Evolutionary conservation across 371 early-diverging fungal species (phyloP).

Genomic region (Lichtheimia corymbifera): DNA sequence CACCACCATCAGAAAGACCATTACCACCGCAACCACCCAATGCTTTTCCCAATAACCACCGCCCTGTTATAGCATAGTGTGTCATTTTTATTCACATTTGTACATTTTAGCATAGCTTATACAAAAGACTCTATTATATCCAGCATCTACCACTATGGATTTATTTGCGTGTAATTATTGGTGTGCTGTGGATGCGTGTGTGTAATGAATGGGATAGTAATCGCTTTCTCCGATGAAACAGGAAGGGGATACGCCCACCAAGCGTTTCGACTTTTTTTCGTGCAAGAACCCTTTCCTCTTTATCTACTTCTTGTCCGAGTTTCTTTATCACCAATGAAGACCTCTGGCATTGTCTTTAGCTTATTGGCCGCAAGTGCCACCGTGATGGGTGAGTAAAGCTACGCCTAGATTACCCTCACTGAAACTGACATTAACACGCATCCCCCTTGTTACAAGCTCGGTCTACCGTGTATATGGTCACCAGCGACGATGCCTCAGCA

Average conservation of each 20-base stretch:
- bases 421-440: background rate
- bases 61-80: too few relatives aligned
- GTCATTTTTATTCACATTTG: too few relatives aligned
- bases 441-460: conserved; percentile 13
- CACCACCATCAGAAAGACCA: too few relatives aligned
- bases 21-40: too few relatives aligned
- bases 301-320: too few relatives aligned
- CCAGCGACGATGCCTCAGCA: conserved; percentile 4
- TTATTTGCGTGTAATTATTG: too few relatives aligned
- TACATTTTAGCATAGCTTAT: too few relatives aligned
- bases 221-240: background rate
- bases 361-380: conserved; percentile 13
- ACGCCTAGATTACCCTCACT: background rate
- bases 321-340: background rate
- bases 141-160: too few relatives aligned
- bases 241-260: conserved; percentile 1
- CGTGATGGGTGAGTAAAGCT: conserved; percentile 15
- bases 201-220: too few relatives aligned
- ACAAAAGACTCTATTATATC: too few relatives aligned
- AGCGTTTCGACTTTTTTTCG: conserved; percentile 2
- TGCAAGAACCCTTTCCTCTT: background rate
- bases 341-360: conserved; percentile 7
- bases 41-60: too few relatives aligned
- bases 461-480: conserved; percentile 24
- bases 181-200: too few relatives aligned